Base-by-base conservation (phyloP, 768 basidiomycete genomes). In the Ramaria sp. region DNA sequence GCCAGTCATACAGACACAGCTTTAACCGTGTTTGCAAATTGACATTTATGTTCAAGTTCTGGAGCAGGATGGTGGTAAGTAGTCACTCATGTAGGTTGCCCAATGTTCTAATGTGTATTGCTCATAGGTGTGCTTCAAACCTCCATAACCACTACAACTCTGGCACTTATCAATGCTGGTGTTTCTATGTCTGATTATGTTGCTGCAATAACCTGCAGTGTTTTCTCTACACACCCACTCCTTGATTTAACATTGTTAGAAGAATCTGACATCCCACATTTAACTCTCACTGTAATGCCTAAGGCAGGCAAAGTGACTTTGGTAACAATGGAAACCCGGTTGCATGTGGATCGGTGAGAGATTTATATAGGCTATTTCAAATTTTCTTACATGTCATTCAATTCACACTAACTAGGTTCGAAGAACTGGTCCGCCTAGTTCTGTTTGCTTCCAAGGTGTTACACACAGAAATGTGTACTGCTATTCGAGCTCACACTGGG, bases 61-160 rank as follows among this genome's bases (percentile, higher is more conserved):
- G 39, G 90, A 96, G 63, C 88, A 93, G 66, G 96, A 99, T 65
- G 96, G 96, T 41, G 73, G 75, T 72, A 33, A 37, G 49, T 42
- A 24, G 11, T 34, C n/a, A 17, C 31, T 27, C 33, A 19, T 1
- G 31, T 38, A 24, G n/a, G 12, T 7, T 31, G 20, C n/a, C 22
- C 27, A 19, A 2, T 6, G 34, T 4, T 19, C 6, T 9, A 46
- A 34, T 64, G 17, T 9, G 15, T n/a, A 6, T 17, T 53, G 12
- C 15, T 5, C 17, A 9, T 39, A 60, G 90, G 90, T 0, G 75
- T 97, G 42, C 78, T 97, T 20, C 87, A 90, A 57, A 84, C 94
- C 5, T 87, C 91, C 62, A 89, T 99, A 65, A 99, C 98, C 67
- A 93, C 86, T 34, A 92, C 93, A 3, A 96, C 93, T 6, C 79